These are phyloP conservation scores for Vitellaria paradoxa DNA, from an alignment of 179 eudicot genomes.

Conservation along the genomic window DNA sequence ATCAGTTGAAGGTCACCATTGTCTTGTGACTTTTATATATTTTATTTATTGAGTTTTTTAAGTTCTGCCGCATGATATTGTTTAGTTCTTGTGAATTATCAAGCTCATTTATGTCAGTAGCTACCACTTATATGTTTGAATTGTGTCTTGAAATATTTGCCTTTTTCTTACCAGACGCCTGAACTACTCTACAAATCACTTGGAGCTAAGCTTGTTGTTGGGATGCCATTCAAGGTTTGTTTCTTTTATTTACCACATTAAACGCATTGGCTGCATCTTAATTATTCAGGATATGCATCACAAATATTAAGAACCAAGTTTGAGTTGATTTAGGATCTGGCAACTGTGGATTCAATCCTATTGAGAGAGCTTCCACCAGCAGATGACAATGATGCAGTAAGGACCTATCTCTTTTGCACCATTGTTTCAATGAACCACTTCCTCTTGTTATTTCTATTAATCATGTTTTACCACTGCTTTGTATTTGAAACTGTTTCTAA, in stretches of 20 bases:
- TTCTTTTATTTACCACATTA: constrained; percentile 3
- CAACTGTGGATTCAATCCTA: constrained; percentile 94
- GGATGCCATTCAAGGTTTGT: constrained; percentile 97
- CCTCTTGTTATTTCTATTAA: constrained; percentile 7
- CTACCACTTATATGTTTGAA: background rate
- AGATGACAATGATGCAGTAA: constrained; percentile 83
- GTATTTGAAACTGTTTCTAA: background rate
- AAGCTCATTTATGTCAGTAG: background rate
- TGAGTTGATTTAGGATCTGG: constrained; percentile 65
- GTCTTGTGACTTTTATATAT: background rate
- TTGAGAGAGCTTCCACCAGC: constrained; percentile 82
- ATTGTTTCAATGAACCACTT: background rate
- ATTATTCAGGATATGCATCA: constrained; percentile 7
- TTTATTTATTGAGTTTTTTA: too few species aligned
- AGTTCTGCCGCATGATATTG: background rate
- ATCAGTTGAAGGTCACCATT: constrained; percentile 70
- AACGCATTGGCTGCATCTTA: background rate
- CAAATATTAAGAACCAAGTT: constrained; percentile 16
- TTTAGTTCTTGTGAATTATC: constrained; percentile 9
- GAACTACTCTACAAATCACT: constrained; percentile 87
- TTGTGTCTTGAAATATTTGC: background rate
- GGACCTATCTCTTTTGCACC: constrained; percentile 19
- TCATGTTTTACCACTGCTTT: background rate
- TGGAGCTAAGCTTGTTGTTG: constrained; percentile 86
- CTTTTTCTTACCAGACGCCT: constrained; percentile 53